phyloP scores from a whole-genome alignment of 2,329 filamentous ascomycete genomes.

The Scolecobasidium constrictum region DNA sequence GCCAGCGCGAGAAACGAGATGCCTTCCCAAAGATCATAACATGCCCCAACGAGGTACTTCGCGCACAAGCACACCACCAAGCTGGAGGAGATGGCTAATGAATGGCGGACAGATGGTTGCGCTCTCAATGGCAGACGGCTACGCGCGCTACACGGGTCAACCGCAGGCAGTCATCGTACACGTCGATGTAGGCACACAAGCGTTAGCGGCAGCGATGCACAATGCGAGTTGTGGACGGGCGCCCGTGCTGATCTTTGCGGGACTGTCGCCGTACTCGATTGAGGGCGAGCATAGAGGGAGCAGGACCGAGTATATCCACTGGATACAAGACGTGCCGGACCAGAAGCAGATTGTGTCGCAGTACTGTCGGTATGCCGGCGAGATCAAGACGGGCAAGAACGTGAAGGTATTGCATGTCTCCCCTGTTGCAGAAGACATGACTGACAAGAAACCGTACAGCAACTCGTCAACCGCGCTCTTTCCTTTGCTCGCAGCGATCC shows the following conservation, averaged over 20 bases:
- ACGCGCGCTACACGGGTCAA: conserved; percentile 56
- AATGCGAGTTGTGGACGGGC: conserved; percentile 66
- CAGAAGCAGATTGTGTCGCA: conserved; percentile 72
- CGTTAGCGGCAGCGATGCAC: conserved; percentile 65
- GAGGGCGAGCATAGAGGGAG: conserved; percentile 65
- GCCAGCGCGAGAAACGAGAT: conserved; percentile 53
- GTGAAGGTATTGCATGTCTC: conserved; percentile 44
- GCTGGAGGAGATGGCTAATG: not conserved
- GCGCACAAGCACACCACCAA: not conserved
- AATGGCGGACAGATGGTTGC: conserved; percentile 57
- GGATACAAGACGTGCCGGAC: conserved; percentile 75
- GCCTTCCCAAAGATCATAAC: conserved; percentile 66
- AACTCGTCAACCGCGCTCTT: conserved; percentile 75
- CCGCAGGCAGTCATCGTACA: conserved; percentile 70
- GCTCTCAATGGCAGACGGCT: conserved; percentile 75
- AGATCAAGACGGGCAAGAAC: conserved; percentile 76
- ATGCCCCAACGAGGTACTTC: conserved; percentile 62
- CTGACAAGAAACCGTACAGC: conserved; percentile 24
- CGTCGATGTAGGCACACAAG: conserved; percentile 72
- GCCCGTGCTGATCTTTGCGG: conserved; percentile 68
- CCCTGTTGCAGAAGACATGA: not conserved
- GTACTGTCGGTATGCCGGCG: conserved; percentile 74
- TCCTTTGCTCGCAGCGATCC: conserved; percentile 72
- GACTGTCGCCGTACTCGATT: conserved; percentile 63
- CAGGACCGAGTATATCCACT: conserved; percentile 74